phyloP scores from a whole-genome alignment of 352 stramenopile species.

The Globisporangium parvum region DNA sequence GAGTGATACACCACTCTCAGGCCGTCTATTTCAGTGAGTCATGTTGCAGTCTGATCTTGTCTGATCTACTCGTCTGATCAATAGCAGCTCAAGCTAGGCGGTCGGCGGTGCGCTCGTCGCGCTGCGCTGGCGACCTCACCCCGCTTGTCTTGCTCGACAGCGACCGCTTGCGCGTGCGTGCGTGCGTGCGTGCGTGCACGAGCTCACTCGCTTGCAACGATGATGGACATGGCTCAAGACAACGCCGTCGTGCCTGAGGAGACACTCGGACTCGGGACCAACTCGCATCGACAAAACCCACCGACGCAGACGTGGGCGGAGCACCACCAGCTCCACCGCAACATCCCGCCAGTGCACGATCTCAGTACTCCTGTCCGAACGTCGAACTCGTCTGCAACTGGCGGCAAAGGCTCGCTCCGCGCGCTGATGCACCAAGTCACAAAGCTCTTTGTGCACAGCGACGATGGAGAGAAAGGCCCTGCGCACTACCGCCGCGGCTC shows the following conservation, averaged over 20 bases:
- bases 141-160: too few species aligned
- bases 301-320: constrained; percentile 3
- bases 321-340: not conserved
- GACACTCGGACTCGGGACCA: not conserved
- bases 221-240: constrained; percentile 15
- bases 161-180: too few species aligned
- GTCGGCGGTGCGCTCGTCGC: too few species aligned
- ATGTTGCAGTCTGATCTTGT: too few species aligned
- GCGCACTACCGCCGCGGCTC: constrained; percentile 62
- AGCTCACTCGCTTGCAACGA: not conserved
- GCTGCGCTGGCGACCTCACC: too few species aligned
- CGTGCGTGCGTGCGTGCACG: not conserved
- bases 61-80: too few species aligned
- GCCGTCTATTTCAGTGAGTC: too few species aligned
- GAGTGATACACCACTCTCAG: too few species aligned
- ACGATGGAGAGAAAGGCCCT: constrained; percentile 35
- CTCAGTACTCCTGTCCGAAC: constrained; percentile 1
- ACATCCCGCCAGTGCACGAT: not conserved
- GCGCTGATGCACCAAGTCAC: constrained; percentile 31
- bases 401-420: constrained; percentile 20
- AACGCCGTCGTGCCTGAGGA: constrained; percentile 15
- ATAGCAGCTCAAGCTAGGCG: too few species aligned
- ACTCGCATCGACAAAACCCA: not conserved
- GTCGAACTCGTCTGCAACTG: not conserved
- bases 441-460: constrained; percentile 28